A percentile compares a stretch with the other conserved stretches of the same genome.
These are phyloP conservation scores for Aphanomyces euteiches DNA, from an alignment of 352 stramenopile species.

Conservation along the genomic window DNA sequence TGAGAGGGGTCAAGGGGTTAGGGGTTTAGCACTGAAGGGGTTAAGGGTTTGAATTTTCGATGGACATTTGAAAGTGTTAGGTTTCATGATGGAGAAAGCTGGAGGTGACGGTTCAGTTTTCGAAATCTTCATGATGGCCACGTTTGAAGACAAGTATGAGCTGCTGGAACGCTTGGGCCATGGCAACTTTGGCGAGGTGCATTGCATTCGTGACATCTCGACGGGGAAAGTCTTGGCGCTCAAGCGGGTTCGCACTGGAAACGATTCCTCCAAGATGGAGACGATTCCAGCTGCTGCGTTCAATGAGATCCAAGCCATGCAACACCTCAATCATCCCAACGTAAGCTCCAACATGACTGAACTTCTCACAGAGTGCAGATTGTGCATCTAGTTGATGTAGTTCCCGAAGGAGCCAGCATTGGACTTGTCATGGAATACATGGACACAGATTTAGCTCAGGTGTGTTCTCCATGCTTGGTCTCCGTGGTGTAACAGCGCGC, in stretches of 20 bases:
- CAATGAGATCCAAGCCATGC: constrained; percentile 72
- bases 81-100: background rate
- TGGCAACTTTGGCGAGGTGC: constrained; percentile 67
- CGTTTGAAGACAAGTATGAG: constrained; percentile 48
- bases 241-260: constrained; percentile 53
- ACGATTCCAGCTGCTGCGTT: constrained; percentile 57
- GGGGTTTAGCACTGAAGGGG: too few relatives aligned
- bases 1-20: too few relatives aligned
- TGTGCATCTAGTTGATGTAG: constrained; percentile 58
- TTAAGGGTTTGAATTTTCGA: too few relatives aligned
- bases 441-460: constrained; percentile 53
- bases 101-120: background rate
- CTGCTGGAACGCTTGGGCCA: constrained; percentile 62
- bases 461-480: constrained; percentile 25
- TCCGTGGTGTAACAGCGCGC: background rate
- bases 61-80: too few relatives aligned
- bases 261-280: constrained; percentile 44
- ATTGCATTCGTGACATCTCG: constrained; percentile 43
- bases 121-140: background rate
- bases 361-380: constrained; percentile 36
- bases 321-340: constrained; percentile 66
- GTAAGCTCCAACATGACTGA: constrained; percentile 31
- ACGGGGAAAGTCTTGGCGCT: constrained; percentile 47
- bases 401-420: constrained; percentile 53
- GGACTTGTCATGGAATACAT: constrained; percentile 73